Percentiles rank a stretch among this genome's conserved stretches.
Evolutionary conservation across 2,329 filamentous ascomycete species (phyloP).

Genomic region (Ilyonectria destructans): DNA sequence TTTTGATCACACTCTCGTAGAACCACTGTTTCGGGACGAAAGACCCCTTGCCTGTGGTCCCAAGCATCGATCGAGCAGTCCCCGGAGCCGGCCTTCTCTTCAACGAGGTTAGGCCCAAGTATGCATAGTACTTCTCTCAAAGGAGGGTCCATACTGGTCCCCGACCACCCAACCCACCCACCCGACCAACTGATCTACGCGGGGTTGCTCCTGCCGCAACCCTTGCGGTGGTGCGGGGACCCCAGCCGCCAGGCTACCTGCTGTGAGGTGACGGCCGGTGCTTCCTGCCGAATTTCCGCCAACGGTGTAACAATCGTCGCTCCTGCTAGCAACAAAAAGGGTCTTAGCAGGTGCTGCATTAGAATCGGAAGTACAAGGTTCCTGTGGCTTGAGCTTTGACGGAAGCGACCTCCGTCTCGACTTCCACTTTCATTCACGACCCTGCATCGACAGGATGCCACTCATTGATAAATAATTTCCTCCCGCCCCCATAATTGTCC

Average conservation of each 20-base stretch:
- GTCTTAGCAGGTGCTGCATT: slow-evolving; percentile 8
- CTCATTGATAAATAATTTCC: slow-evolving; percentile 11
- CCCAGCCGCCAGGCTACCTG: not conserved
- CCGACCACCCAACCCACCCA: not conserved
- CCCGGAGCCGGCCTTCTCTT: too few species aligned
- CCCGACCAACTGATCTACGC: not conserved
- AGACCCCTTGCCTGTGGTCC: not conserved
- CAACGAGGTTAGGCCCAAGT: too few species aligned
- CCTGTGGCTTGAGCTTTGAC: slow-evolving; percentile 9
- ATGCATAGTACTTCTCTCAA: not conserved
- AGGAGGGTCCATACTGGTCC: not conserved
- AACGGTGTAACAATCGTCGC: not conserved
- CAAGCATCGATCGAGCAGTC: too few species aligned
- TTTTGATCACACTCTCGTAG: not conserved
- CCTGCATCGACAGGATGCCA: not conserved
- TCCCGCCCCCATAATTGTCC: not conserved
- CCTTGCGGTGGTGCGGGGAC: slow-evolving; percentile 13
- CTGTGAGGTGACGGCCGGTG: not conserved
- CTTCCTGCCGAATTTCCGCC: slow-evolving; percentile 20
- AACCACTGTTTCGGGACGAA: not conserved
- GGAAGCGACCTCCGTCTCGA: slow-evolving; percentile 13
- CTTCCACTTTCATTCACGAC: slow-evolving; percentile 6
- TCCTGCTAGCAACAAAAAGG: not conserved
- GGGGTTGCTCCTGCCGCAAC: slow-evolving; percentile 21
- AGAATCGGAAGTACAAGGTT: not conserved